Evolutionary conservation across 1,139 yeast genomes (phyloP), one percentile per base, ranked within the genome.

Genomic region (Suhomyces panamericanus): DNA sequence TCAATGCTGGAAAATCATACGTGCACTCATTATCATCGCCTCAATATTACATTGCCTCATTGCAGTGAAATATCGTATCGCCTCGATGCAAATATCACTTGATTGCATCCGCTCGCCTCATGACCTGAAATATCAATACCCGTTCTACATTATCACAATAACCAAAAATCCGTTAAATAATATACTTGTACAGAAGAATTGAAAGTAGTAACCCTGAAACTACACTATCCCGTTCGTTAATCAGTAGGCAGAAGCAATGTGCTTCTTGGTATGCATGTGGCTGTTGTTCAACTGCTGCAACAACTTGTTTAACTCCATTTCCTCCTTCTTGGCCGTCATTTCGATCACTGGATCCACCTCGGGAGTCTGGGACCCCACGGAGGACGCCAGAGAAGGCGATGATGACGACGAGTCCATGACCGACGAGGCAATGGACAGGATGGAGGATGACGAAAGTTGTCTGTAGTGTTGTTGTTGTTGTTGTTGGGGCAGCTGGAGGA

Each of bases 311-410:
- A 73, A 66, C 52, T 70, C 68, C 41, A 60, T 57, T 52, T 73
- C 75, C 57, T 73, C 78, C 39, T 66, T 66, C 39, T 64, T 60
- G 9, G 78, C 77, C 10, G 77, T 61, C 49, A 69, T 55, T 53
- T 73, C 78, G 40, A 73, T 69, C 27, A 64, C 55, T 13, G 78
- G 78, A 51, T 73, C 75, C 37, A 71, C 63, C 32, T 29, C 42
- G 6, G 49, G 47, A 4, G 49, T 32, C 16, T 44, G 45, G 17
- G 46, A 35, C 10, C 46, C 47, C 17, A 42, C 34, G 17, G 49
- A 45, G 20, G 47, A 43, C 2, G 28, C 32, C 14, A 20, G 24
- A 2, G 39, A 36, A 13, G 44, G 27, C 8, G 49, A 40, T 24
- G 49, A 38, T 4, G 49, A 46, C 6, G 44, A 43, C 4, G 49